A percentile compares a stretch with the other conserved stretches of the same genome.
These are phyloP conservation scores for Ambrosia hybrid DNA, from an alignment of 140 eudicot species.

Conservation along the genomic window DNA sequence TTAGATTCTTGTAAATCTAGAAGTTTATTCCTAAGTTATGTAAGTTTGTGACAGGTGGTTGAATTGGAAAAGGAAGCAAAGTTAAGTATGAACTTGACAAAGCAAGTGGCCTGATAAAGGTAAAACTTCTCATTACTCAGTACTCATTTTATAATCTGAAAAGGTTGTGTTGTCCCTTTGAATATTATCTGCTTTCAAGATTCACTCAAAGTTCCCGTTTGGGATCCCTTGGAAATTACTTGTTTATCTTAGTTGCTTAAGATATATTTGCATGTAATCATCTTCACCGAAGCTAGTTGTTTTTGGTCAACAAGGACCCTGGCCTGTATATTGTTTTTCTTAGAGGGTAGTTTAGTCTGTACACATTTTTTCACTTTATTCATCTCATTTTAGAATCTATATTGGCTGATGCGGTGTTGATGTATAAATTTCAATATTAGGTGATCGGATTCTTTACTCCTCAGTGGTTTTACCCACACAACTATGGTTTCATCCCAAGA, in stretches of 20 bases:
- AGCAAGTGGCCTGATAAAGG: constrained; percentile 83
- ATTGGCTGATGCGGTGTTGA: background rate
- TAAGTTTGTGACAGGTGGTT: constrained; percentile 58
- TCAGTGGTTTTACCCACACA: constrained; percentile 98
- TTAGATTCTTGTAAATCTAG: constrained; percentile 6
- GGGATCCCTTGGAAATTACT: too few relatives aligned
- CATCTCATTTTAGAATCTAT: constrained; percentile 11
- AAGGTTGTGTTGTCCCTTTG: too few relatives aligned
- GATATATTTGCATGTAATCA: too few relatives aligned
- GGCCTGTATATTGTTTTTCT: too few relatives aligned
- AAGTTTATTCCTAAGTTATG: background rate
- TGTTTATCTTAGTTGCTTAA: too few relatives aligned
- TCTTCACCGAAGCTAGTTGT: too few relatives aligned
- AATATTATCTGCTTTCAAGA: too few relatives aligned
- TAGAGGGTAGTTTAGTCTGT: background rate
- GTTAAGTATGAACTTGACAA: constrained; percentile 98
- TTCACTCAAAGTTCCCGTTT: too few relatives aligned
- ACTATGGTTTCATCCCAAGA: constrained; percentile 93
- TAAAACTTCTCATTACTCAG: constrained; percentile 27
- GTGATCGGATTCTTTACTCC: constrained; percentile 96
- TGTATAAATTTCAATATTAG: constrained; percentile 35
- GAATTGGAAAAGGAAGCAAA: constrained; percentile 97
- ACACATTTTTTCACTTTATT: background rate
- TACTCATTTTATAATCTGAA: background rate
- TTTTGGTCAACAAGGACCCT: too few relatives aligned